Evolutionary conservation across 2,329 filamentous ascomycete species (phyloP).

Genomic region (Sporothrix pseudoabietina): DNA sequence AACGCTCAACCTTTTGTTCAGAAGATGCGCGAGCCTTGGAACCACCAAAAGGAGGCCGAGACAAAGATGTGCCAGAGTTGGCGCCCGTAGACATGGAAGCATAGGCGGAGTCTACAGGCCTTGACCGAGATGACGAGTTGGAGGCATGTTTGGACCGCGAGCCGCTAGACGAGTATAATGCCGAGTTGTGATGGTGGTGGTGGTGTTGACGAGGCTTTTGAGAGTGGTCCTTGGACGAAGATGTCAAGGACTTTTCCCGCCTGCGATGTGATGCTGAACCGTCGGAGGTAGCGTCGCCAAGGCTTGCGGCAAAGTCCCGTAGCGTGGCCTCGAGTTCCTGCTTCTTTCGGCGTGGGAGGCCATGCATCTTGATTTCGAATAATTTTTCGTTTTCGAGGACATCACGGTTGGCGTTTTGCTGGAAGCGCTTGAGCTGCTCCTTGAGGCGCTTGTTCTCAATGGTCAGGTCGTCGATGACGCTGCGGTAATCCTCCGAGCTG

Average conservation of each 20-base stretch:
- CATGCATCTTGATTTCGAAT: constrained; percentile 81
- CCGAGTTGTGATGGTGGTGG: constrained; percentile 12
- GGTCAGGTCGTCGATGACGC: constrained; percentile 85
- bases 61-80: constrained; percentile 47
- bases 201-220: constrained; percentile 39
- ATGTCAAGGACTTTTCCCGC: constrained; percentile 46
- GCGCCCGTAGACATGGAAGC: constrained; percentile 65
- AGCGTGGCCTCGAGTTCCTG: constrained; percentile 74
- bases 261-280: constrained; percentile 47
- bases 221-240: constrained; percentile 37
- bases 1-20: constrained; percentile 67
- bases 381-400: constrained; percentile 73
- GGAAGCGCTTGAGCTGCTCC: constrained; percentile 70
- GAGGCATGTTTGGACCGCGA: constrained; percentile 56
- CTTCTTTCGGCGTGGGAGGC: constrained; percentile 71
- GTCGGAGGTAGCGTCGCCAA: constrained; percentile 53
- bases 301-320: constrained; percentile 66
- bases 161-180: constrained; percentile 46
- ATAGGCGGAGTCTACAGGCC: constrained; percentile 64
- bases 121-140: constrained; percentile 55
- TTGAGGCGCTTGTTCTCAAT: constrained; percentile 80
- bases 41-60: constrained; percentile 43
- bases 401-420: constrained; percentile 62
- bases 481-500: constrained; percentile 73
- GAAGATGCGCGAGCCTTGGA: constrained; percentile 48